These are phyloP conservation scores for Rosellinia necatrix DNA, from an alignment of 2,329 filamentous ascomycete species.

Conservation along the genomic window DNA sequence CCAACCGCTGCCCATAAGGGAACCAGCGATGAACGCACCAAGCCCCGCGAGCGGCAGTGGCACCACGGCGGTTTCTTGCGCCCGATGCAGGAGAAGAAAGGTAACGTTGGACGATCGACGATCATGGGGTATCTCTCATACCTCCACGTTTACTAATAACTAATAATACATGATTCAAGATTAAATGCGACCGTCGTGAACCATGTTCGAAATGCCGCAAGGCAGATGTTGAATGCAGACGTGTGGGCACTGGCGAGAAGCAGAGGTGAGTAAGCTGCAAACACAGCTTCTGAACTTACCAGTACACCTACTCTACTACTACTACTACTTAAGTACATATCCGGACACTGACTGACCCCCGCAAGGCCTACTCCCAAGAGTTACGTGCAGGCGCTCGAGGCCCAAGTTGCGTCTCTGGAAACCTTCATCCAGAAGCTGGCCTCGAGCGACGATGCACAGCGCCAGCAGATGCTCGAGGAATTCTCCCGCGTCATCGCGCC, in stretches of 20 bases:
- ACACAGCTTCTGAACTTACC: too few species aligned
- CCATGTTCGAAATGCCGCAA: slow-evolving; percentile 26
- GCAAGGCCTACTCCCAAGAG: slow-evolving; percentile 50
- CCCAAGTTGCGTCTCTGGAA: slow-evolving; percentile 52
- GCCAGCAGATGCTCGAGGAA: slow-evolving; percentile 49
- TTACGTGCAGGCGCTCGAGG: slow-evolving; percentile 54
- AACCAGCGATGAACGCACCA: slow-evolving; percentile 8
- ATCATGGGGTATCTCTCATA: too few species aligned
- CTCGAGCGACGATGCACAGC: slow-evolving; percentile 44
- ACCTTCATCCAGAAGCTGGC: slow-evolving; percentile 51
- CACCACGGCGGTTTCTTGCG: slow-evolving; percentile 25
- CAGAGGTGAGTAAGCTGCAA: slow-evolving; percentile 28
- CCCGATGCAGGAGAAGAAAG: slow-evolving; percentile 27
- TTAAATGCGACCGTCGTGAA: slow-evolving; percentile 28
- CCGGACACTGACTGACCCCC: too few species aligned
- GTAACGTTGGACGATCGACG: slow-evolving; percentile 10
- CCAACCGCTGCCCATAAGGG: neutral
- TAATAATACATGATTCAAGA: slow-evolving; percentile 8
- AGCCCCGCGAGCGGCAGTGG: slow-evolving; percentile 19
- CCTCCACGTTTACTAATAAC: slow-evolving; percentile 4
- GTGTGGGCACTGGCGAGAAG: slow-evolving; percentile 28
- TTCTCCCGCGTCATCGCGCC: slow-evolving; percentile 35
- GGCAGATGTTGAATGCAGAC: slow-evolving; percentile 23
- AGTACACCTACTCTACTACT: too few species aligned
- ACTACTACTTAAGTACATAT: too few species aligned